These are phyloP conservation scores for Coelastrella sp. DNA, from an alignment of 139 green algal genomes.

Conservation along the genomic window DNA sequence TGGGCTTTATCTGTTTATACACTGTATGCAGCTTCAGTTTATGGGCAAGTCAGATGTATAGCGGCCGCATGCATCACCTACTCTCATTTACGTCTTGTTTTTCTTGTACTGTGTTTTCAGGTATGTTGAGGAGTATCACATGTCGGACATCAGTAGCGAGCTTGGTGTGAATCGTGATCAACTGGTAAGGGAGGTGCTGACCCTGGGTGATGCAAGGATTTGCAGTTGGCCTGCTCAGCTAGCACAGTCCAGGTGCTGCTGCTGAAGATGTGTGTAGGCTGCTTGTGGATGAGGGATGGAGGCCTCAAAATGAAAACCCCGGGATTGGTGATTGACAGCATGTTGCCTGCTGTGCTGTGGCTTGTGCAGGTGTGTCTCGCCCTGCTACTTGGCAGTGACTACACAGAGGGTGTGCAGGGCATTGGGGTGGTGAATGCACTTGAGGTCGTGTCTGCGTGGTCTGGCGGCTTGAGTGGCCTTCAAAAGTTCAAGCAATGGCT, in stretches of 20 bases:
- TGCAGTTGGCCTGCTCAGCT: no score
- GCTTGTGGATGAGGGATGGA: no score
- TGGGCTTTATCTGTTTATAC: no score
- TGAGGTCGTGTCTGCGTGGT: slow-evolving; percentile 90
- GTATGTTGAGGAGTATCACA: slow-evolving; percentile 95
- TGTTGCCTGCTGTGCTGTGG: not conserved
- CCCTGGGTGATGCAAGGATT: no score
- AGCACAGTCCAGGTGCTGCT: no score
- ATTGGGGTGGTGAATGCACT: slow-evolving; percentile 97
- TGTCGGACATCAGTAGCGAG: slow-evolving; percentile 82
- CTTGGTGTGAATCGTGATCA: slow-evolving; percentile 81
- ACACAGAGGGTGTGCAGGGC: slow-evolving; percentile 77
- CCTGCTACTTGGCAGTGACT: slow-evolving; percentile 95
- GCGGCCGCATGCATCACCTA: no score
- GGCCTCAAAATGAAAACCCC: not conserved
- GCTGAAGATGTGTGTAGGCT: no score
- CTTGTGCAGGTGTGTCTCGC: slow-evolving; percentile 71
- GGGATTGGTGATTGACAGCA: no score
- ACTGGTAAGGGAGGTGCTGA: slow-evolving; percentile 59
- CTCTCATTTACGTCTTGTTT: no score
- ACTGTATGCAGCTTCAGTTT: no score
- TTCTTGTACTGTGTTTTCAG: slow-evolving; percentile 54
- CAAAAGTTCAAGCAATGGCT: slow-evolving; percentile 75
- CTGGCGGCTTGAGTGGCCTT: slow-evolving; percentile 61
- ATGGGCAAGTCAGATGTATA: no score